phyloP scores from a whole-genome alignment of 2,329 filamentous ascomycete species.

The Pseudogymnoascus sp. region DNA sequence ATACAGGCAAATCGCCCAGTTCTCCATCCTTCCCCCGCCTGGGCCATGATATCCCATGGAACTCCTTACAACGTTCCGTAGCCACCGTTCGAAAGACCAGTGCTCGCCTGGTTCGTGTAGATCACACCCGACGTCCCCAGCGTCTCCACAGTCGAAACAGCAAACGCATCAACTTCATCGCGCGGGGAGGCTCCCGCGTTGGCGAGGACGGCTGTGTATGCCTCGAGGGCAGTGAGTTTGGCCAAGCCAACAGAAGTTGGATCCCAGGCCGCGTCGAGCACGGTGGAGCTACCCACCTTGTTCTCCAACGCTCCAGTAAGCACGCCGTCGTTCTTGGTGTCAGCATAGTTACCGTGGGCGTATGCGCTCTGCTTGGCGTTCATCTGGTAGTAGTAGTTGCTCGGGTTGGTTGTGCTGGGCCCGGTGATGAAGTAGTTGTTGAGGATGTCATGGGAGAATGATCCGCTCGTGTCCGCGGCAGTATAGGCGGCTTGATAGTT shows the following conservation, averaged over 20 bases:
- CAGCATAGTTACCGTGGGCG: conserved; percentile 45
- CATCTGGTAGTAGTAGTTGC: conserved; percentile 50
- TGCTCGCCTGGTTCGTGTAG: conserved; percentile 21
- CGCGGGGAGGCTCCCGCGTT: conserved; percentile 32
- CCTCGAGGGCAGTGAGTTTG: conserved; percentile 30
- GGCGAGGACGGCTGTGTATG: conserved; percentile 29
- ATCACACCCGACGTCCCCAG: conserved; percentile 21
- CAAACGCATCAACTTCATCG: conserved; percentile 25
- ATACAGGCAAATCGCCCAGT: not conserved
- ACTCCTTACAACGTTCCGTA: conserved; percentile 19
- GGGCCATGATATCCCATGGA: not conserved
- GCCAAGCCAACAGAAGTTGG: conserved; percentile 18
- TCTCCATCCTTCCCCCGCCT: not conserved
- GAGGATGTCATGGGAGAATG: conserved; percentile 44
- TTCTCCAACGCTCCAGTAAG: conserved; percentile 35
- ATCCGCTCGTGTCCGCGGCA: conserved; percentile 41
- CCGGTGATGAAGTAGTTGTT: conserved; percentile 52
- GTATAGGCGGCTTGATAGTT: conserved; percentile 52
- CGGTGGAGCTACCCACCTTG: conserved; percentile 15
- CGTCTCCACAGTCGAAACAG: conserved; percentile 20
- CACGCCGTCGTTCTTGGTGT: conserved; percentile 41
- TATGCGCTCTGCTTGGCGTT: conserved; percentile 47
- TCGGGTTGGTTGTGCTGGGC: conserved; percentile 40
- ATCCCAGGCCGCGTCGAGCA: conserved; percentile 21
- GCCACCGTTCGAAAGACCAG: conserved; percentile 23